Conservation (phyloP, 345 rosid genomes). For the Eucalyptus camaldulensis region DNA sequence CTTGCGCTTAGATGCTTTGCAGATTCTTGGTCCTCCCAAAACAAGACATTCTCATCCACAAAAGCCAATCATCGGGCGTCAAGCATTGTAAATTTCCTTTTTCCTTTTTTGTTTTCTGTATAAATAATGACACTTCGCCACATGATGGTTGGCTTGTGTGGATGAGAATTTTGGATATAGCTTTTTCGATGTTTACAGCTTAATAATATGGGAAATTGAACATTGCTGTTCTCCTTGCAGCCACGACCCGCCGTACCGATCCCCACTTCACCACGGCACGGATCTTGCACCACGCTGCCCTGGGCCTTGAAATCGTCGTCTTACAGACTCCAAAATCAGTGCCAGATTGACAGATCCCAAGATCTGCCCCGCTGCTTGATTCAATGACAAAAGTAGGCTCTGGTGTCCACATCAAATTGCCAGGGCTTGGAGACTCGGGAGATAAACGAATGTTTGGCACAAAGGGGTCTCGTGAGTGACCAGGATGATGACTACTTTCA, state of each 20-base stretch:
- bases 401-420: background rate
- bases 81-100: background rate
- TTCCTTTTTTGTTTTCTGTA: background rate
- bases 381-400: background rate
- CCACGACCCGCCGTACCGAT: conserved; percentile 11
- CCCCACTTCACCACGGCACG: conserved; percentile 33
- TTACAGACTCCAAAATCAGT: background rate
- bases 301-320: conserved; percentile 14
- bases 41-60: background rate
- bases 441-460: background rate
- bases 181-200: background rate
- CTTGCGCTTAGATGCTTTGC: background rate
- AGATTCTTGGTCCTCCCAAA: background rate
- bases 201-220: background rate
- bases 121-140: background rate
- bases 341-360: background rate
- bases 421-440: background rate
- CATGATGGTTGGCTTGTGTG: background rate
- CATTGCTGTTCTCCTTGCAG: conserved; percentile 6
- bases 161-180: background rate
- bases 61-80: background rate
- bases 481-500: background rate
- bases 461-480: background rate
- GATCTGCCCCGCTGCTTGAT: conserved; percentile 9
- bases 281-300: conserved; percentile 56